Evolutionary conservation across 495 filamentous ascomycete species (phyloP).

Genomic region (Amphirosellinia nigrospora): DNA sequence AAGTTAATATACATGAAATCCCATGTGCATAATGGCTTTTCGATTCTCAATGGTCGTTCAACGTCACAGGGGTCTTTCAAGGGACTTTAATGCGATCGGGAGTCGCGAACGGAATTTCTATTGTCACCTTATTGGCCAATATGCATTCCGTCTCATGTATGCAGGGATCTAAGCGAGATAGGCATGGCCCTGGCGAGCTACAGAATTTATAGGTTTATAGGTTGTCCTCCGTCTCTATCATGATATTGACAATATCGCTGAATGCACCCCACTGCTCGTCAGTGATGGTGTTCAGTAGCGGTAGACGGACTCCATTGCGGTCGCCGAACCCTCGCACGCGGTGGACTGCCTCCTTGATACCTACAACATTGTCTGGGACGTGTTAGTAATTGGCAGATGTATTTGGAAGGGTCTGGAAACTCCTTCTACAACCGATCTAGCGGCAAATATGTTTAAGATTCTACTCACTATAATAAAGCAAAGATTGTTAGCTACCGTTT

Average conservation of each 20-base stretch:
- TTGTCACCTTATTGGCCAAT: slow-evolving; percentile 21
- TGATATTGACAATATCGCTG: slow-evolving; percentile 20
- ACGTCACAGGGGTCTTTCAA: slow-evolving; percentile 19
- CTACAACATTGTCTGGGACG: slow-evolving; percentile 20
- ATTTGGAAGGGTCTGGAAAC: not conserved
- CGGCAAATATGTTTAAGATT: not conserved
- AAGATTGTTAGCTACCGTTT: not conserved
- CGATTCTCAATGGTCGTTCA: slow-evolving; percentile 9
- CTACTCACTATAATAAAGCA: slow-evolving; percentile 13
- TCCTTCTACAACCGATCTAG: not conserved
- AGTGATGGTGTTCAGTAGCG: slow-evolving; percentile 22
- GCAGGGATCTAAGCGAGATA: slow-evolving; percentile 24
- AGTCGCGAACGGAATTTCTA: slow-evolving; percentile 18
- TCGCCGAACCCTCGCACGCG: slow-evolving; percentile 23
- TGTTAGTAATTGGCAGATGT: not conserved
- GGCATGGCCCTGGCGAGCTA: slow-evolving; percentile 17
- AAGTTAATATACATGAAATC: slow-evolving; percentile 14
- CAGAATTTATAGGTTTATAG: slow-evolving; percentile 16
- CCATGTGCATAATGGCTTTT: slow-evolving; percentile 11
- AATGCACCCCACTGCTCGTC: slow-evolving; percentile 23
- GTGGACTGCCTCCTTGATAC: slow-evolving; percentile 22
- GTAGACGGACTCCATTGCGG: slow-evolving; percentile 21
- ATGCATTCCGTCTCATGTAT: slow-evolving; percentile 18
- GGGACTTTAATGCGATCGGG: slow-evolving; percentile 20
- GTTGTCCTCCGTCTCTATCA: slow-evolving; percentile 21